Base-by-base conservation (phyloP, 257 asterid genomes). In the Nicotiana sylvestris region DNA sequence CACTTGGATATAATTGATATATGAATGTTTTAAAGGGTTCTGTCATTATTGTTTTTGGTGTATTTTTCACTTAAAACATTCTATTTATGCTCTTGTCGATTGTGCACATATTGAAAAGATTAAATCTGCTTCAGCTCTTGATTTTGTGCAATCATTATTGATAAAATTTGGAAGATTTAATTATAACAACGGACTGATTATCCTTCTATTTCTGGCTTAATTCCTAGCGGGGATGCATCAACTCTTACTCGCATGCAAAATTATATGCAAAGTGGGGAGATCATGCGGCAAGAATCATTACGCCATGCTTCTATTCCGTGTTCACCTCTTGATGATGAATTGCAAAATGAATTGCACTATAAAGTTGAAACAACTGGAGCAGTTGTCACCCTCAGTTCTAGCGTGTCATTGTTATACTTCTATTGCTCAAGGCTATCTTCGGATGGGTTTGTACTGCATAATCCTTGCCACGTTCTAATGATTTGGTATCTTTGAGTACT, bases 391-490 rank as follows among this genome's bases (percentile, higher is more conserved):
- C 86, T 95, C 89, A 87, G 83, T 76, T 94, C 98, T 37, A 92
- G 98, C 10, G 88, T 94, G 46, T 62, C 83, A 0, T 82, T 94
- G 85, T 91, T 95, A 72, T 70, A 91, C 84, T 91, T 85, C 78
- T 95, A 95, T 85, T 95, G 98, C 88, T 91, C 98, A 0, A 86
- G 92, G 81, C 91, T 96, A 84, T 97, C 99, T 17, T 91, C 95
- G 17, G 98, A 95, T 62, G 87, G 97, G 98, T 95, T 81, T 39
- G 90, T 82, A 84, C 68, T 80, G 6, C 30, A 35, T 61, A 51
- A 9, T 83, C 58, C 60, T 78, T 15, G 76, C 65, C 69, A 72
- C 61, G 57, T 69, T 68, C 4, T 70, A 25, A 58, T 43, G 60
- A 21, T 33, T 62, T 64, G 16, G 30, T 64, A 82, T 10, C 79